Percentiles rank a stretch among this genome's conserved stretches.
Conservation (phyloP, 2,329 filamentous ascomycete species). For the Penicillium thymicola region DNA sequence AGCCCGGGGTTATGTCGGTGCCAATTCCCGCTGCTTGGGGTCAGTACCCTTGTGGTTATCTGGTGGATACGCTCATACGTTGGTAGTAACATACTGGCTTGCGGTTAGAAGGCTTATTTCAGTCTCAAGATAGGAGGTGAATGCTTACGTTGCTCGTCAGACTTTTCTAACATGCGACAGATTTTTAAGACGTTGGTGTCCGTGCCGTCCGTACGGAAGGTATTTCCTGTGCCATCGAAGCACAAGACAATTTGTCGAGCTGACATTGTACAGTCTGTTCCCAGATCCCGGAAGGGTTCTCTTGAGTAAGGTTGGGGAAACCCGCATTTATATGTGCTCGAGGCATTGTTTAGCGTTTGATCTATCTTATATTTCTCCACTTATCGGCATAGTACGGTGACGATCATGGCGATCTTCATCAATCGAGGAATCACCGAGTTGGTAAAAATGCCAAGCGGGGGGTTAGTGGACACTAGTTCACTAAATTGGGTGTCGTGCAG, state of each 20-base stretch:
- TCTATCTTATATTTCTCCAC: neutral
- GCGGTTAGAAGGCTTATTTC: neutral
- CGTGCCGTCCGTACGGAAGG: slow-evolving; percentile 36
- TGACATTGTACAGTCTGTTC: neutral
- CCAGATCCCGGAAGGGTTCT: neutral
- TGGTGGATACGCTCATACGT: slow-evolving; percentile 6
- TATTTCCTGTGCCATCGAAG: slow-evolving; percentile 44
- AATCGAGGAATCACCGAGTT: neutral
- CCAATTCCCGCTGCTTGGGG: slow-evolving; percentile 31
- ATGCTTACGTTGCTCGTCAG: slow-evolving; percentile 24
- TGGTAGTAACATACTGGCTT: slow-evolving; percentile 30
- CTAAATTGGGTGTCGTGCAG: neutral
- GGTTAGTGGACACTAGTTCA: neutral
- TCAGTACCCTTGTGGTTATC: neutral
- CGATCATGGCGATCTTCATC: slow-evolving; percentile 1
- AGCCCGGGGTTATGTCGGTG: slow-evolving; percentile 32
- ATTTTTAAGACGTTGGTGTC: slow-evolving; percentile 46
- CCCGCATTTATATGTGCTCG: neutral
- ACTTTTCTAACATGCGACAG: slow-evolving; percentile 38
- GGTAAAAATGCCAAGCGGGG: neutral
- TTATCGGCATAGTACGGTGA: neutral
- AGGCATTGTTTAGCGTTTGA: neutral
- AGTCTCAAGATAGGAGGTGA: too few relatives aligned
- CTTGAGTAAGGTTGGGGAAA: neutral
- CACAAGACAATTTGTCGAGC: slow-evolving; percentile 23